Base-by-base conservation (phyloP, 345 rosid genomes). In the Corchorus capsularis region DNA sequence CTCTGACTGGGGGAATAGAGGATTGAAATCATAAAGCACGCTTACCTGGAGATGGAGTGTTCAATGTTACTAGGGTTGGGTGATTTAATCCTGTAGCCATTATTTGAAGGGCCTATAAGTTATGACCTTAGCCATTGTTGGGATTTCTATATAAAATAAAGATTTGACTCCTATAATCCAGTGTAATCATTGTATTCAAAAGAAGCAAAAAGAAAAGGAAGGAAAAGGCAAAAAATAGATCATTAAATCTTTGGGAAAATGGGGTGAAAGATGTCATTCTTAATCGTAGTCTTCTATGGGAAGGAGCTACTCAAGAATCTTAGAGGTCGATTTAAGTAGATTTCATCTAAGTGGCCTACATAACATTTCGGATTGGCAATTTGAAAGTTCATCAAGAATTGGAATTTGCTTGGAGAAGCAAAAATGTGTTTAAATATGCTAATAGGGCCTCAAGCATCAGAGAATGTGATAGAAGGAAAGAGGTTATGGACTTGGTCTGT, bases 291-390 rank as follows among this genome's bases (percentile, higher is more conserved):
- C 67, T 13, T 27, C 22, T 68, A 19, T n/a, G 39, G 56, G 72
- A 68, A 14, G 41, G 8, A 68, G 27, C 72, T 27, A 22, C 72
- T 68, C 39, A 50, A 68, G 39, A 47, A 47, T 47, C 72, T 47
- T 27, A 49, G 47, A 19, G 16, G 14, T 12, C 22, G 41, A 68
- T 47, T 68, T 3, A 68, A 68, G 56, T 15, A 14, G 39, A 22
- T 22, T 49, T 22, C 14, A 35, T 46, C 4, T 15, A 22, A 66
- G 55, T 14, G 56, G 32, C 16, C 27, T 65, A 27, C 9, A 17
- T 39, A 39, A n/a, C 34, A n/a, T 6, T 64, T 50, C 8, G 41
- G 71, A 16, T 6, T 46, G n/a, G 37, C 37, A 67, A 61, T 67
- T 46, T 37, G 12, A 3, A 66, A 66, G n/a, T 22, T 47, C 12